Conservation (phyloP, 2,329 filamentous ascomycete species). For the Aspergillus ustus region DNA sequence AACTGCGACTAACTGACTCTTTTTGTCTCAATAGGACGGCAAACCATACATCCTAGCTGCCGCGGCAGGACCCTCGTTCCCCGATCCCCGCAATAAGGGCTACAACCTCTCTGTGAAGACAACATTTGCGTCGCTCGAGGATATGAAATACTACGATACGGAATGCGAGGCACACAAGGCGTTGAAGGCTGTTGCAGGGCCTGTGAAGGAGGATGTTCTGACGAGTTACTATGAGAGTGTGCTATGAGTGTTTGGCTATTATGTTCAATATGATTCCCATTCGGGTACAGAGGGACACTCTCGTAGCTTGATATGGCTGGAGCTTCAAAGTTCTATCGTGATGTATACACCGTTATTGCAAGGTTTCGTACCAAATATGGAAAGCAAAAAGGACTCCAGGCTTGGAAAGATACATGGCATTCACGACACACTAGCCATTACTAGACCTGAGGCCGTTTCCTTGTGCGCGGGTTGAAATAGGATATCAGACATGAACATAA, state of each 20-base stretch:
- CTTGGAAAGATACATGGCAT: slow-evolving; percentile 19
- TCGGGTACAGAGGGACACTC: not conserved
- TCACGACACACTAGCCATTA: slow-evolving; percentile 21
- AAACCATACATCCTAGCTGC: slow-evolving; percentile 70
- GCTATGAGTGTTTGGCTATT: slow-evolving; percentile 25
- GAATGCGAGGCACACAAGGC: slow-evolving; percentile 60
- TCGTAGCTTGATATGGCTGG: not conserved
- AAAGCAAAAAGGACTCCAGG: not conserved
- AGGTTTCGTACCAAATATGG: not conserved
- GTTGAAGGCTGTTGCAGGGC: slow-evolving; percentile 45
- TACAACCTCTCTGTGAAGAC: slow-evolving; percentile 68
- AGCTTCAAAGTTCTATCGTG: slow-evolving; percentile 3
- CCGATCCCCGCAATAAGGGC: slow-evolving; percentile 66
- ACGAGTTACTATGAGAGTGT: slow-evolving; percentile 44
- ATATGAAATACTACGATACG: slow-evolving; percentile 72
- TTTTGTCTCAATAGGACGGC: slow-evolving; percentile 59
- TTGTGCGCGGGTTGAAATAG: slow-evolving; percentile 17
- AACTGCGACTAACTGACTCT: not conserved
- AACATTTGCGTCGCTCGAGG: slow-evolving; percentile 66
- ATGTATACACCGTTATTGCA: slow-evolving; percentile 4
- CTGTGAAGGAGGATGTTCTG: slow-evolving; percentile 42
- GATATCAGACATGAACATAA: slow-evolving; percentile 24
- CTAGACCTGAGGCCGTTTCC: slow-evolving; percentile 11
- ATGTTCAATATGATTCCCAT: not conserved
- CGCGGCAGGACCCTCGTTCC: slow-evolving; percentile 58